Evolutionary conservation across 176 grass and related monocot species (phyloP).

Genomic region (Aegilops longissima): DNA sequence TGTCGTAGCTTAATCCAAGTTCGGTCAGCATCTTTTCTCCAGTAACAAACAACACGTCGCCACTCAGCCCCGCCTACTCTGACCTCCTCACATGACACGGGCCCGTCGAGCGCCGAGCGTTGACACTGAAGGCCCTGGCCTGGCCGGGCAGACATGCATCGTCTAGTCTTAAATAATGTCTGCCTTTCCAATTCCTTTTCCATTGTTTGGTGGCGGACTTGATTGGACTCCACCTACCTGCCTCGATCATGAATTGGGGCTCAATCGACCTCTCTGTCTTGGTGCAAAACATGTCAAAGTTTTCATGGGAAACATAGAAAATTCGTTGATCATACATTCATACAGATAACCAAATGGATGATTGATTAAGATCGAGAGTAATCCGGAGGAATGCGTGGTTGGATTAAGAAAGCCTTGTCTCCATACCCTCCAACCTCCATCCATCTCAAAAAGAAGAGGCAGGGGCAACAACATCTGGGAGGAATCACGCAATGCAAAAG

Average conservation of each 20-base stretch:
- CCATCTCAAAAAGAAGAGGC: neutral
- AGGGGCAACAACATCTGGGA: neutral
- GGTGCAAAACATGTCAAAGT: neutral
- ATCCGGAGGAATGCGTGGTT: neutral
- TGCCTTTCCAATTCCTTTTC: neutral
- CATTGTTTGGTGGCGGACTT: neutral
- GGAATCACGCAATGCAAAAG: conserved; percentile 22
- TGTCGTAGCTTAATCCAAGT: neutral
- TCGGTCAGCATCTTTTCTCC: conserved; percentile 18
- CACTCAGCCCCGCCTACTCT: conserved; percentile 18
- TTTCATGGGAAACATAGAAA: neutral
- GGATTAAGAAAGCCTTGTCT: neutral
- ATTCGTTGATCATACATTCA: no score
- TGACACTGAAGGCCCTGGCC: conserved; percentile 3
- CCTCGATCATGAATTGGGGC: neutral
- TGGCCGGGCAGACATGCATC: neutral
- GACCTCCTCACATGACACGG: neutral
- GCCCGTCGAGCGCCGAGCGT: neutral
- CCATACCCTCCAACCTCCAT: neutral
- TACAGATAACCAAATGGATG: neutral
- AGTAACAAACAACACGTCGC: neutral
- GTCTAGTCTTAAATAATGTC: neutral
- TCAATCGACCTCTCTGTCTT: neutral
- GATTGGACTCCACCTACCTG: neutral
- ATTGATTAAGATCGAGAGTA: neutral